Evolutionary conservation across 2,329 filamentous ascomycete species (phyloP), one percentile per base, ranked within the genome.

Genomic region (Phyllosticta citriasiana): DNA sequence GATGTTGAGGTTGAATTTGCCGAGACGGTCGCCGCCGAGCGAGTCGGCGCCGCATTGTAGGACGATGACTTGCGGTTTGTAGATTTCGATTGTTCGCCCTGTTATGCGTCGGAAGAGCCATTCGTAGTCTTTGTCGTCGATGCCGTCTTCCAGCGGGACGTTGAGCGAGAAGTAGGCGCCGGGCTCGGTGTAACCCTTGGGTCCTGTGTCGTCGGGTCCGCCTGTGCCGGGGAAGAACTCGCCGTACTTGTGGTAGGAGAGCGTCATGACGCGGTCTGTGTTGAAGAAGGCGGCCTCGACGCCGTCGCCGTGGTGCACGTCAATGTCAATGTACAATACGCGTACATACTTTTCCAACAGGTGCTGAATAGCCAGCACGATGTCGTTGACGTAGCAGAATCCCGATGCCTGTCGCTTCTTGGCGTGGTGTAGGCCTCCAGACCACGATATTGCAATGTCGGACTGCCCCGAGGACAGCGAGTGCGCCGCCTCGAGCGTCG

Each of bases 351-450:
- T 83, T 30, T 89, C 87, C 16, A 97, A 80, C 9, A 99, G 83
- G 72, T 97, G 88, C 47, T 97, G 82, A 67, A 97, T 94, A 40
- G 89, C 91, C 55, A 99, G 83, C 62, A 97, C 94, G 68, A 97
- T 97, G 74, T 99, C 94, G 74, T 99, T 99, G 77, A 97, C 91
- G 77, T 99, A 99, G 78, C 94, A 99, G 75, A 99, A 99, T 0
- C 94, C 94, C 14, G 88, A 93, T 0, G 94, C 93, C 75, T 96
- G 91, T 59, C 88, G 85, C 72, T 93, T 94, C 75, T 97, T 97
- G 54, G 94, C 94, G 71, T 99, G 94, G 74, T 99, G 94, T 30
- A 99, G 82, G 10, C 94, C 94, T 40, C 94, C 94, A 19, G 91
- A 94, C 94, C 94, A 99, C 69, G 96, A 95, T 70, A 99, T 91